These are phyloP conservation scores for Bonia amplexicaulis DNA, from an alignment of 176 grass and related monocot species.

Conservation along the genomic window DNA sequence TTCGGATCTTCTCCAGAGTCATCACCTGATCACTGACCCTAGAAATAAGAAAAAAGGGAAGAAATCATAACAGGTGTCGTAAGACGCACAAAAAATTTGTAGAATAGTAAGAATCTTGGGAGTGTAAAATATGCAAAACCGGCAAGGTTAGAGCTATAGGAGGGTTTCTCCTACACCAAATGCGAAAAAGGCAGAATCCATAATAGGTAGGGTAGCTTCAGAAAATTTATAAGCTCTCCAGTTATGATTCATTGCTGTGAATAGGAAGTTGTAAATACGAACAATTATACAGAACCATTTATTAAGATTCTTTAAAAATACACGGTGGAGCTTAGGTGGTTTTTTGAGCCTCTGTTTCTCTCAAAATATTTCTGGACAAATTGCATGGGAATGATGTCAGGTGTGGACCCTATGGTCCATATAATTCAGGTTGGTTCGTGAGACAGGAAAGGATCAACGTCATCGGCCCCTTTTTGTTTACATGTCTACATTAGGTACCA, in stretches of 20 bases:
- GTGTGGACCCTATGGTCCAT: background rate
- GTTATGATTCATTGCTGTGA: conserved; percentile 20
- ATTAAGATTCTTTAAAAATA: background rate
- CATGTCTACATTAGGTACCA: background rate
- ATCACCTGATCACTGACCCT: conserved; percentile 38
- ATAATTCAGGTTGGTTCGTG: background rate
- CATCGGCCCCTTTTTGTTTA: background rate
- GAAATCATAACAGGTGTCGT: conserved; percentile 15
- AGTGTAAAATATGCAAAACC: background rate
- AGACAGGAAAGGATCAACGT: background rate
- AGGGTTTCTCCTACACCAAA: conserved; percentile 6
- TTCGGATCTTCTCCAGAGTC: conserved; percentile 70
- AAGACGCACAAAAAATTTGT: background rate
- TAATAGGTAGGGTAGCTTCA: conserved; percentile 1
- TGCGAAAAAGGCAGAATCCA: background rate
- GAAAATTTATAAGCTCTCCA: background rate
- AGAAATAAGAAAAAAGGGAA: conserved; percentile 43
- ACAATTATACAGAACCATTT: background rate
- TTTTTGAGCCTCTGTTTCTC: background rate
- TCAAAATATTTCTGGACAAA: background rate
- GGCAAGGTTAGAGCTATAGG: background rate
- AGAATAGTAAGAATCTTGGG: conserved; percentile 25
- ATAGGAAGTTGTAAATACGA: conserved; percentile 37
- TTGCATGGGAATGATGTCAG: background rate
- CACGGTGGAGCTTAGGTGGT: background rate